phyloP scores from a whole-genome alignment of 768 basidiomycete species.

The Psilocybe cyanescens region DNA sequence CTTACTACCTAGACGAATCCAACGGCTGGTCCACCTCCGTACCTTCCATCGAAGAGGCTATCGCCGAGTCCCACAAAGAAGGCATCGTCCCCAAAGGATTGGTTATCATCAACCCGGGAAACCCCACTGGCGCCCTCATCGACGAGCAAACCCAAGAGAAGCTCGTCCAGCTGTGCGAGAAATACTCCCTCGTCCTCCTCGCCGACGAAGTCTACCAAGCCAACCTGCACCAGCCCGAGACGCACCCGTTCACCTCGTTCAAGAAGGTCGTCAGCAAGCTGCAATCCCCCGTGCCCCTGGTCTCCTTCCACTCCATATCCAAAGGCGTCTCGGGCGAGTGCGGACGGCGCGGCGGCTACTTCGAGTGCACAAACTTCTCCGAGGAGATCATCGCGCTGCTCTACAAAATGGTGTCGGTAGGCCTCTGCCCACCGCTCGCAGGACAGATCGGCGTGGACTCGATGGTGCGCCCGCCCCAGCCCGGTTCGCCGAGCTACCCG shows the following conservation, averaged over 20 bases:
- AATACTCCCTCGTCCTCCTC: slow-evolving; percentile 84
- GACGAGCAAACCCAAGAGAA: slow-evolving; percentile 69
- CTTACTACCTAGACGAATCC: slow-evolving; percentile 88
- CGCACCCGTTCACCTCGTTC: slow-evolving; percentile 89
- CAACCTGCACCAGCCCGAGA: slow-evolving; percentile 76
- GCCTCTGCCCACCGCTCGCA: slow-evolving; percentile 85
- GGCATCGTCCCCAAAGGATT: slow-evolving; percentile 78
- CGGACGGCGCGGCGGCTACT: slow-evolving; percentile 96
- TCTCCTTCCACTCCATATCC: slow-evolving; percentile 97
- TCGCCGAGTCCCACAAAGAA: slow-evolving; percentile 65
- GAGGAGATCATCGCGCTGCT: slow-evolving; percentile 81
- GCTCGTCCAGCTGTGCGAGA: slow-evolving; percentile 85
- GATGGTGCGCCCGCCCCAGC: slow-evolving; percentile 87
- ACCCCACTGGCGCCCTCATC: slow-evolving; percentile 92
- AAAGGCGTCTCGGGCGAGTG: slow-evolving; percentile 98
- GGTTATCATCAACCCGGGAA: slow-evolving; percentile 98
- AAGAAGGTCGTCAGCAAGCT: slow-evolving; percentile 80
- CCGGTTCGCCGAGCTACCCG: slow-evolving; percentile 73
- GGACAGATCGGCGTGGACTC: slow-evolving; percentile 96
- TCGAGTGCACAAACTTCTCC: slow-evolving; percentile 85
- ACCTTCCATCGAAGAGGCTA: slow-evolving; percentile 63
- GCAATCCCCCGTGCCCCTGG: slow-evolving; percentile 75
- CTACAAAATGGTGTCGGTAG: slow-evolving; percentile 95
- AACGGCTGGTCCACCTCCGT: slow-evolving; percentile 84
- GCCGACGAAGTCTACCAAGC: slow-evolving; percentile 99